phyloP scores from a whole-genome alignment of 2,329 filamentous ascomycete genomes.

The Incumbomyces delicatus region DNA sequence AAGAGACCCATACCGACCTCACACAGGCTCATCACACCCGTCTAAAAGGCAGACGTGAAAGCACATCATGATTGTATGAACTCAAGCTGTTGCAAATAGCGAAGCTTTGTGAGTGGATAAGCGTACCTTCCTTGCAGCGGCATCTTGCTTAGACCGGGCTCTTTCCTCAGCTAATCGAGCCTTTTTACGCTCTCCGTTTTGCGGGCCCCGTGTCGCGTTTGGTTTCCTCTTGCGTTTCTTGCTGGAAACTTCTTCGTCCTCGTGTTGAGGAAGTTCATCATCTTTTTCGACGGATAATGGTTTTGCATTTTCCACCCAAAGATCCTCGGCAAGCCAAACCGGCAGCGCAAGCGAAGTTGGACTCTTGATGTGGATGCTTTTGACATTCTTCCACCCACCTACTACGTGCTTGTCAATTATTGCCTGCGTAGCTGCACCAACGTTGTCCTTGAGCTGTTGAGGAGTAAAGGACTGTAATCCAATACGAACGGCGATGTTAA shows the following conservation, averaged over 20 bases:
- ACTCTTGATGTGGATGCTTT: constrained; percentile 80
- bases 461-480: constrained; percentile 65
- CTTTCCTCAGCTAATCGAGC: constrained; percentile 10
- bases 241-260: constrained; percentile 7
- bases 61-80: background rate
- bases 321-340: constrained; percentile 86
- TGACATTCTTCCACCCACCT: constrained; percentile 79
- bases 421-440: constrained; percentile 58
- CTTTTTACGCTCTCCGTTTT: constrained; percentile 18
- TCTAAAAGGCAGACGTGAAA: too few relatives aligned
- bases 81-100: constrained; percentile 9
- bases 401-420: constrained; percentile 72
- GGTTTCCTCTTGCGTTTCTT: constrained; percentile 19
- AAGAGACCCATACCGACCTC: too few relatives aligned
- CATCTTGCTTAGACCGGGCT: constrained; percentile 10
- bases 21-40: too few relatives aligned
- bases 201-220: constrained; percentile 16
- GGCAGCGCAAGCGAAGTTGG: constrained; percentile 79
- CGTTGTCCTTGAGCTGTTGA: constrained; percentile 70
- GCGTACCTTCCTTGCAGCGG: constrained; percentile 15
- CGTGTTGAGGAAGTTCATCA: constrained; percentile 13
- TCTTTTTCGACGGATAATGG: constrained; percentile 48
- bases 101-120: constrained; percentile 17
- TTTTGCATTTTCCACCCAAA: constrained; percentile 73
- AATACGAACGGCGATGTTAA: constrained; percentile 71